A percentile compares a stretch with the other conserved stretches of the same genome.
These are phyloP conservation scores for Fusarium mexicanum DNA, from an alignment of 2,329 filamentous ascomycete species.

Conservation along the genomic window DNA sequence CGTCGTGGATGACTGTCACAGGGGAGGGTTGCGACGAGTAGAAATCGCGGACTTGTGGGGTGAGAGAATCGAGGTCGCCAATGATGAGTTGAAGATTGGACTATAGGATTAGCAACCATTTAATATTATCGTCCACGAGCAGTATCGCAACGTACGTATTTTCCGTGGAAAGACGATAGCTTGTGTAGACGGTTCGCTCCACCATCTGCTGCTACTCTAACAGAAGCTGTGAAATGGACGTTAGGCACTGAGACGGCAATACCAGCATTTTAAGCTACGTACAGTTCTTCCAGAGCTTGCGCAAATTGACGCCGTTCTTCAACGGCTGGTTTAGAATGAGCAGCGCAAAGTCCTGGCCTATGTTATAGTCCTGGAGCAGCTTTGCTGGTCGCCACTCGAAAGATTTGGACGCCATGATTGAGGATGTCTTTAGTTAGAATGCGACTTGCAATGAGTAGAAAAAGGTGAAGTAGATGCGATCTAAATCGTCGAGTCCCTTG, in stretches of 20 bases:
- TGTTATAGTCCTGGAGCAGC: slow-evolving; percentile 48
- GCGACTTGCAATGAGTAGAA: background rate
- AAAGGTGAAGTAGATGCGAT: background rate
- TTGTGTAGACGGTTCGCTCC: slow-evolving; percentile 81
- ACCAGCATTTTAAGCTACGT: slow-evolving; percentile 31
- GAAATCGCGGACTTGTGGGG: slow-evolving; percentile 68
- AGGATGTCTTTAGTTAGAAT: background rate
- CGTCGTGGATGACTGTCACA: slow-evolving; percentile 72
- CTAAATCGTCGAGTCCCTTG: background rate
- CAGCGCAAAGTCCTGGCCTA: slow-evolving; percentile 53
- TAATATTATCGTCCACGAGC: background rate
- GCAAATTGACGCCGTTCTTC: slow-evolving; percentile 56
- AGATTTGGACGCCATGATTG: slow-evolving; percentile 37
- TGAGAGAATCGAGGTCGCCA: slow-evolving; percentile 90
- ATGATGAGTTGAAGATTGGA: slow-evolving; percentile 77
- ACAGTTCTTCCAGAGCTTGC: slow-evolving; percentile 62
- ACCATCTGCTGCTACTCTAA: slow-evolving; percentile 86
- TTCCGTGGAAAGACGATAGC: slow-evolving; percentile 54
- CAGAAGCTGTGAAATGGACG: slow-evolving; percentile 58
- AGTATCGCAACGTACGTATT: slow-evolving; percentile 51
- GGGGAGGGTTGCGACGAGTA: slow-evolving; percentile 64
- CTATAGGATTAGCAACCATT: slow-evolving; percentile 45
- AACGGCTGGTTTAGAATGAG: slow-evolving; percentile 64
- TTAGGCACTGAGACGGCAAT: slow-evolving; percentile 25
- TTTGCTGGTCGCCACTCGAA: slow-evolving; percentile 55